phyloP scores from a whole-genome alignment of 1,284 basidiomycete genomes.

The Leccinum subspadiceum region DNA sequence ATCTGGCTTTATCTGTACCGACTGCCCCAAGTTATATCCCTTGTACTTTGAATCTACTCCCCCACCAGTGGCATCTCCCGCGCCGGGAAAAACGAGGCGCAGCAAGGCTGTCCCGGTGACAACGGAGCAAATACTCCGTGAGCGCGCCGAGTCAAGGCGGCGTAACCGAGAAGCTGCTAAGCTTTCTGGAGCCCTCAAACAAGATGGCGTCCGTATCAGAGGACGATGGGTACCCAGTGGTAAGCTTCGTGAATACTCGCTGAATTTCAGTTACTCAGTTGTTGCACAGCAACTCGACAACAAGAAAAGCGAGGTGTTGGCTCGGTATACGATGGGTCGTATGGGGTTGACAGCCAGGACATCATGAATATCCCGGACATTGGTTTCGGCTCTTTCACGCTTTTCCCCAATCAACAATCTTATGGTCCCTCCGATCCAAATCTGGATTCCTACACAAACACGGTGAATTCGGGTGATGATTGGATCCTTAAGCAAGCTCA shows the following conservation, averaged over 20 bases:
- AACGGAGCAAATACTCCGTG: slow-evolving; percentile 43
- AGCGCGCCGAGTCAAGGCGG: slow-evolving; percentile 45
- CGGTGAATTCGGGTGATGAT: slow-evolving; percentile 45
- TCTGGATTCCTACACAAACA: slow-evolving; percentile 50
- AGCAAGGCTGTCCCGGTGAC: slow-evolving; percentile 39
- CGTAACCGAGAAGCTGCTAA: slow-evolving; percentile 31
- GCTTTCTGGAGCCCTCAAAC: slow-evolving; percentile 28
- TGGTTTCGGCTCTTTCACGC: slow-evolving; percentile 56
- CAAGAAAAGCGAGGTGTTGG: slow-evolving; percentile 42
- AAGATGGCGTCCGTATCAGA: slow-evolving; percentile 50
- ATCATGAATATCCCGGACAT: slow-evolving; percentile 56
- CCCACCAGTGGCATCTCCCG: slow-evolving; percentile 37
- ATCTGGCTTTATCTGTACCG: slow-evolving; percentile 56
- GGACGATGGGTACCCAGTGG: slow-evolving; percentile 59
- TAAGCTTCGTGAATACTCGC: slow-evolving; percentile 27
- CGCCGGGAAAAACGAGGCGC: slow-evolving; percentile 35
- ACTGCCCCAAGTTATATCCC: slow-evolving; percentile 57
- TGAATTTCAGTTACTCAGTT: not conserved
- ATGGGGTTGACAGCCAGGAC: slow-evolving; percentile 68
- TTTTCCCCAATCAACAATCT: slow-evolving; percentile 65
- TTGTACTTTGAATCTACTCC: slow-evolving; percentile 24
- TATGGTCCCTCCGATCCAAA: slow-evolving; percentile 48
- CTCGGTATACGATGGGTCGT: slow-evolving; percentile 54
- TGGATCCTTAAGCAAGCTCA: slow-evolving; percentile 57
- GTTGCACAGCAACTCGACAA: slow-evolving; percentile 42